Base-by-base conservation (phyloP, 129 eudicot species). In the Tagetes patula region DNA sequence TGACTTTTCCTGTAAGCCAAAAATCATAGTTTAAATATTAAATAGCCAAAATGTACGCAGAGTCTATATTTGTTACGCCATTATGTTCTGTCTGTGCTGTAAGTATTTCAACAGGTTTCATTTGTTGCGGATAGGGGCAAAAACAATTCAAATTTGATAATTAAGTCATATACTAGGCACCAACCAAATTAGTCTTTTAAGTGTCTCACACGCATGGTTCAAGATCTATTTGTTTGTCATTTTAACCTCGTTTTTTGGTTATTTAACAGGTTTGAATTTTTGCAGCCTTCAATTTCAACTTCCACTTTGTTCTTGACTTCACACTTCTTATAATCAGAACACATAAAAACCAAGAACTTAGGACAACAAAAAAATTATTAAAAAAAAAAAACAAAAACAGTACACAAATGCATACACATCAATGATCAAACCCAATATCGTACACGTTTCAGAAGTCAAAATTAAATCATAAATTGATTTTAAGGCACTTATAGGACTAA, bases 1-100 rank as follows among this genome's bases (percentile, higher is more conserved):
- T 10, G 5, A 39, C 49, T 64, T 39, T 64, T 64, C 69, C 67
- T 61, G 42, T 61, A 59, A 59, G 42, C 30, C 30, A 13, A 61
- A 5, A 13, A 61, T 34, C 43, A 61, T 61, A 36, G 67, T 34
- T 61, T 34, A 34, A 34, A 33, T 36, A 60, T 10, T 11, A 55
- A 47, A 48, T 48, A 48, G 2, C 53, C 4, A 14, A 20, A 53
- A 53, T 53, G 14, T 53, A 6, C 34, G 6, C 40, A 0, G 38
- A 31, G 3, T 32, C 38, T 58, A 30, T 8, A 30, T 58, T 31
- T 58, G 6, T 58, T 31, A 56, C 8, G 64, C 39, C 38, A 32
- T 53, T 30, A 8, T 58, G 64, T 30, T 58, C 5, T 58, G 64
- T 58, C 32, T 31, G 64, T 31, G n/a, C 36, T 54, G 61, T 30